phyloP scores from a whole-genome alignment of 2,329 filamentous ascomycete species.

The Colletotrichum falcatum region DNA sequence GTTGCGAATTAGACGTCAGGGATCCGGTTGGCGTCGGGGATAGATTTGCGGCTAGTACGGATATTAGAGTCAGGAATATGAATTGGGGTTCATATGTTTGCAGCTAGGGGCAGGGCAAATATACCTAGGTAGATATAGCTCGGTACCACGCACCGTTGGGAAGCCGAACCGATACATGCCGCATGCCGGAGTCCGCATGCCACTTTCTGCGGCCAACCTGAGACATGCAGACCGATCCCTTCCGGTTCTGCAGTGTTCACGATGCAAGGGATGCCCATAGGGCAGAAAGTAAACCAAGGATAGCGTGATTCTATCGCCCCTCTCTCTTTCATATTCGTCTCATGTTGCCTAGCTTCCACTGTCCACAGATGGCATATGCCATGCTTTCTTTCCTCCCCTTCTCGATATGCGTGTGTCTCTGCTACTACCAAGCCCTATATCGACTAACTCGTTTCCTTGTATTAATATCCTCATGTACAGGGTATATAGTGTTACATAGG shows the following conservation, averaged over 20 bases:
- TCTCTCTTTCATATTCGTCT: conserved; percentile 9
- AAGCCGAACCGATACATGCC: conserved; percentile 30
- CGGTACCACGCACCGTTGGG: conserved; percentile 27
- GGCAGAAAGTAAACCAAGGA: neutral
- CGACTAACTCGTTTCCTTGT: conserved; percentile 8
- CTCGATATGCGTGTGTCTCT: neutral
- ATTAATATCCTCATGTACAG: conserved; percentile 37
- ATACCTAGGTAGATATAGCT: too few relatives aligned
- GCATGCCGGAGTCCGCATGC: conserved; percentile 38
- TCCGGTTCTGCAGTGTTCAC: conserved; percentile 29
- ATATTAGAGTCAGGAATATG: too few relatives aligned
- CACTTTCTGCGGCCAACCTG: conserved; percentile 38
- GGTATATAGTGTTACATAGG: conserved; percentile 39
- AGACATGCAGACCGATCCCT: conserved; percentile 39
- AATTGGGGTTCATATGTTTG: too few relatives aligned
- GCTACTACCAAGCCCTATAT: neutral
- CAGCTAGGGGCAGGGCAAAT: too few relatives aligned
- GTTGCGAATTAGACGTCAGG: too few relatives aligned
- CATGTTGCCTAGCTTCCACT: conserved; percentile 16
- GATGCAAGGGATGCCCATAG: conserved; percentile 16
- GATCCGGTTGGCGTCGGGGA: too few relatives aligned
- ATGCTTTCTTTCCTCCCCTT: neutral
- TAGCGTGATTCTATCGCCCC: conserved; percentile 12
- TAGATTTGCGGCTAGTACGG: too few relatives aligned
- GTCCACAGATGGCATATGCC: conserved; percentile 14